A percentile compares a stretch with the other conserved stretches of the same genome.
Conservation (phyloP, 2,329 filamentous ascomycete species). For the Tolypocladium guangdongense region DNA sequence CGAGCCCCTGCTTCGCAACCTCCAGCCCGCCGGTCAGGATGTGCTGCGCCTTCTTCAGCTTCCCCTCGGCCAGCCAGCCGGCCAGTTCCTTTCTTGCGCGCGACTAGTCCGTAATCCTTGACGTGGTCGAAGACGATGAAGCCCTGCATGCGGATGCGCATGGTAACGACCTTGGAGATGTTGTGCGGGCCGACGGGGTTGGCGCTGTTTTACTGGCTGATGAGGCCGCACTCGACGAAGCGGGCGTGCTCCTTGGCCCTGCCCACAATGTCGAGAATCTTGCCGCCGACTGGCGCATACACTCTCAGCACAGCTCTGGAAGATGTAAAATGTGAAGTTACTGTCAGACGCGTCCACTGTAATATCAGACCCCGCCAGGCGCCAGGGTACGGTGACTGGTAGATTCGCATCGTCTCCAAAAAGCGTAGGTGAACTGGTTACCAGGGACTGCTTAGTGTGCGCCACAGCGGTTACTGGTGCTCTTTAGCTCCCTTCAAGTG, state of each 20-base stretch:
- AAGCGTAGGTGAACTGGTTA: too few species aligned
- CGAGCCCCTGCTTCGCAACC: slow-evolving; percentile 50
- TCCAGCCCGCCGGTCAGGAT: slow-evolving; percentile 58
- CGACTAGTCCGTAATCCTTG: slow-evolving; percentile 43
- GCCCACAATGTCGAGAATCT: slow-evolving; percentile 56
- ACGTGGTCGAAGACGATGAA: slow-evolving; percentile 64
- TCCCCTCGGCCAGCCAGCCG: slow-evolving; percentile 60
- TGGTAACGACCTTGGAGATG: slow-evolving; percentile 38
- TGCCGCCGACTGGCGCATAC: slow-evolving; percentile 57
- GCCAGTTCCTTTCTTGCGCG: slow-evolving; percentile 49
- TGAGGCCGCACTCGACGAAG: slow-evolving; percentile 62
- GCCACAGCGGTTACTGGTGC: too few species aligned
- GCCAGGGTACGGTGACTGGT: too few species aligned
- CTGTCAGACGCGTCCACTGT: too few species aligned
- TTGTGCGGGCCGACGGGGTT: slow-evolving; percentile 46
- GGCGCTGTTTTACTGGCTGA: slow-evolving; percentile 56
- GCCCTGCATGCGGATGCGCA: slow-evolving; percentile 53
- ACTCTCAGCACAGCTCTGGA: too few species aligned
- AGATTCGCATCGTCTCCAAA: too few species aligned
- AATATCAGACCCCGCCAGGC: too few species aligned
- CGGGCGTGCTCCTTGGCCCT: slow-evolving; percentile 52
- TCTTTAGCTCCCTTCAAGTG: too few species aligned
- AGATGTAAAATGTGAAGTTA: too few species aligned
- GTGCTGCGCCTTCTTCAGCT: slow-evolving; percentile 60
- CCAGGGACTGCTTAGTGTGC: too few species aligned